Conservation (phyloP, 2,329 filamentous ascomycete species). For the Curvularia sp. region DNA sequence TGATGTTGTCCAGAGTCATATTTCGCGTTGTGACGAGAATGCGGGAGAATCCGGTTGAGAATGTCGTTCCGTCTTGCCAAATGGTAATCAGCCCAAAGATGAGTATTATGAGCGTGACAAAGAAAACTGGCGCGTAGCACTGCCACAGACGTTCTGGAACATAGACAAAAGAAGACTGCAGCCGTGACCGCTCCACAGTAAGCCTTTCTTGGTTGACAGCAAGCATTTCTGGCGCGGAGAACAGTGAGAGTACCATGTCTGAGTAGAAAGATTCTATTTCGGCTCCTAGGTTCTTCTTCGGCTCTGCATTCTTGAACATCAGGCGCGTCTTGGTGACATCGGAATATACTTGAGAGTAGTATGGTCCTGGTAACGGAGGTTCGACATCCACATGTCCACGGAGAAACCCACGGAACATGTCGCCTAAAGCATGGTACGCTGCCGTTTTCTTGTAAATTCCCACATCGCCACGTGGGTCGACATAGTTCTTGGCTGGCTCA, state of each 20-base stretch:
- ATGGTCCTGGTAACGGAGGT: slow-evolving; percentile 35
- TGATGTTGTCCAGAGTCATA: slow-evolving; percentile 46
- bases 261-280: slow-evolving; percentile 43
- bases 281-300: slow-evolving; percentile 30
- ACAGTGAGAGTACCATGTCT: slow-evolving; percentile 45
- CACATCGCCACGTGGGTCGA: slow-evolving; percentile 37
- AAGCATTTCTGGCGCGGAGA: slow-evolving; percentile 46
- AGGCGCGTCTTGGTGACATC: slow-evolving; percentile 55
- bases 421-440: slow-evolving; percentile 46
- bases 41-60: slow-evolving; percentile 44
- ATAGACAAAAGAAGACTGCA: slow-evolving; percentile 44
- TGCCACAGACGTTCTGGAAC: slow-evolving; percentile 40
- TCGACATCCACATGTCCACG: slow-evolving; percentile 41
- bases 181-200: slow-evolving; percentile 31
- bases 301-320: slow-evolving; percentile 44
- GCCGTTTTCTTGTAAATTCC: slow-evolving; percentile 42
- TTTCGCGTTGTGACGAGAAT: slow-evolving; percentile 48
- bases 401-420: slow-evolving; percentile 42
- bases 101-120: slow-evolving; percentile 37
- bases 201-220: slow-evolving; percentile 24
- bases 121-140: slow-evolving; percentile 46
- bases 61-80: slow-evolving; percentile 46
- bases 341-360: slow-evolving; percentile 36
- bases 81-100: slow-evolving; percentile 39
- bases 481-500: slow-evolving; percentile 31